These are phyloP conservation scores for Emmonsiellopsis sp. DNA, from an alignment of 2,329 filamentous ascomycete species.

Conservation along the genomic window DNA sequence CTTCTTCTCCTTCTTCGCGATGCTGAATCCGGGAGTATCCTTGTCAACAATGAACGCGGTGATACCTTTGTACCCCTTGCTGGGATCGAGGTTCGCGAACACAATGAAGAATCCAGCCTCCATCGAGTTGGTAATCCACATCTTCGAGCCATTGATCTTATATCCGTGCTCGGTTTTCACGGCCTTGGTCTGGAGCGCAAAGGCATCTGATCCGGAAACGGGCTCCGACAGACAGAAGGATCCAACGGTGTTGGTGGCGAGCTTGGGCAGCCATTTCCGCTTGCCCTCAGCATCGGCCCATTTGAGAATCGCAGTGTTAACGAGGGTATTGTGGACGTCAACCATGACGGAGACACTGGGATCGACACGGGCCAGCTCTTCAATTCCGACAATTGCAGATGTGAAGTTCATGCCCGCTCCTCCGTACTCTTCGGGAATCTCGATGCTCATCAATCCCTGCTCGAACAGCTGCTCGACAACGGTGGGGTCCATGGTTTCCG, in stretches of 20 bases:
- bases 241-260: constrained; percentile 81
- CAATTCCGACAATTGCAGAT: constrained; percentile 87
- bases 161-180: constrained; percentile 75
- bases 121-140: constrained; percentile 99
- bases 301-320: constrained; percentile 86
- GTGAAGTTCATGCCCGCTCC: constrained; percentile 99
- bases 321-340: constrained; percentile 96
- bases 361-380: constrained; percentile 89
- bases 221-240: constrained; percentile 93
- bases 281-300: constrained; percentile 69
- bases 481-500: constrained; percentile 80
- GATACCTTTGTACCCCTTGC: constrained; percentile 93
- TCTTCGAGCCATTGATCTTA: constrained; percentile 84
- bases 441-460: constrained; percentile 92
- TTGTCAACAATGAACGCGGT: constrained; percentile 94
- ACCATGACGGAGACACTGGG: constrained; percentile 91
- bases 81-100: constrained; percentile 88
- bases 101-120: constrained; percentile 95
- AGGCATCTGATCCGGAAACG: constrained; percentile 87
- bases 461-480: constrained; percentile 93
- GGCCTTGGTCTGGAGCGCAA: constrained; percentile 86
- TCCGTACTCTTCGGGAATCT: constrained; percentile 95
- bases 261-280: constrained; percentile 78
- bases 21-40: constrained; percentile 75
- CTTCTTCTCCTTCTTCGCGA: constrained; percentile 99